Evolutionary conservation across 345 rosid genomes (phyloP).

Genomic region (Arabis alpina): DNA sequence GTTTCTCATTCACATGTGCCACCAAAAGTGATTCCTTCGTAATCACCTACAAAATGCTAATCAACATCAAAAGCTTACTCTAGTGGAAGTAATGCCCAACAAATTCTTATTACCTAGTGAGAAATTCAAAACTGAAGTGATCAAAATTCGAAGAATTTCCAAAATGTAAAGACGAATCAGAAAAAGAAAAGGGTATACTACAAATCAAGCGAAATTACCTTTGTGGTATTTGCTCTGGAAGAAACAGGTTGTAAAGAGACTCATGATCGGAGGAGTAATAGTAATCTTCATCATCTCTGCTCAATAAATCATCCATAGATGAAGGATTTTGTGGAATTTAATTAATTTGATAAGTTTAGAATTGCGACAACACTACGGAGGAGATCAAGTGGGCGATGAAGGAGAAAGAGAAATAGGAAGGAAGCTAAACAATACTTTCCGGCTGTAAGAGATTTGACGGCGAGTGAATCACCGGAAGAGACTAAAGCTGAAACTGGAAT

Average conservation of each 20-base stretch:
- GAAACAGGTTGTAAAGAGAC: conserved; percentile 52
- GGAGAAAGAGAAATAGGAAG: not conserved
- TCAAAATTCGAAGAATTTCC: not conserved
- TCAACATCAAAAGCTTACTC: not conserved
- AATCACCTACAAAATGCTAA: conserved; percentile 61
- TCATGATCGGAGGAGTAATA: conserved; percentile 72
- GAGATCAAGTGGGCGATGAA: conserved; percentile 9
- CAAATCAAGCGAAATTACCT: conserved; percentile 44
- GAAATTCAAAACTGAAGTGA: not conserved
- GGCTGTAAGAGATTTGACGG: not conserved
- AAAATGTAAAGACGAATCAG: not conserved
- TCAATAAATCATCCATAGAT: conserved; percentile 61
- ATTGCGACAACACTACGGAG: not conserved
- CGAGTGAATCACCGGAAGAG: not conserved
- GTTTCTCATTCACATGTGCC: conserved; percentile 64
- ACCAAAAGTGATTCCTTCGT: conserved; percentile 73
- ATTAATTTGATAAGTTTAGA: not conserved
- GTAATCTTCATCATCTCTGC: conserved; percentile 56
- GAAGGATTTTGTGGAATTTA: not conserved
- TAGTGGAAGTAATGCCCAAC: not conserved
- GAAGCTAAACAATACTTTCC: not conserved
- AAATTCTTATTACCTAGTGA: not conserved
- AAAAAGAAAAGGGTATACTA: not conserved
- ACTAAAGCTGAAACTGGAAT: not conserved
- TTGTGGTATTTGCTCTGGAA: conserved; percentile 51